Percentiles rank a stretch among this genome's conserved stretches.
phyloP scores from a whole-genome alignment of 257 asterid genomes.

The Jasminum sambac region DNA sequence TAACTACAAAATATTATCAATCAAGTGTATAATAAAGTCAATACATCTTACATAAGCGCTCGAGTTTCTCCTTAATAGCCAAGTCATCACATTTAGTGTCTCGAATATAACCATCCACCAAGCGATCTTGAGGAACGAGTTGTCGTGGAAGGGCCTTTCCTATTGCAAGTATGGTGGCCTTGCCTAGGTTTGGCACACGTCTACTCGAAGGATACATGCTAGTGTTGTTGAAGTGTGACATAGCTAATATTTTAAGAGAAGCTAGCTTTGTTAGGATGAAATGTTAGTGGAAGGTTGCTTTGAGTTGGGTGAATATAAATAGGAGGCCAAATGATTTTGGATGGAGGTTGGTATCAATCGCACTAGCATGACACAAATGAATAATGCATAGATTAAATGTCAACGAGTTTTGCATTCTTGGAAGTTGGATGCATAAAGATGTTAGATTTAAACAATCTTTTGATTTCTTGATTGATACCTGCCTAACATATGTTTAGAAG shows the following conservation, averaged over 20 bases:
- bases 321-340: constrained; percentile 46
- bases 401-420: background rate
- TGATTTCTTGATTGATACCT: background rate
- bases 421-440: constrained; percentile 28
- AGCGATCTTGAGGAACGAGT: constrained; percentile 74
- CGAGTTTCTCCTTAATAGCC: constrained; percentile 74
- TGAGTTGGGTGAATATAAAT: constrained; percentile 36
- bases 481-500: background rate
- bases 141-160: constrained; percentile 89
- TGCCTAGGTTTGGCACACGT: constrained; percentile 61
- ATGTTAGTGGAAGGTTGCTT: constrained; percentile 20
- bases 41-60: constrained; percentile 67
- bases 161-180: constrained; percentile 77
- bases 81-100: constrained; percentile 76
- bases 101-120: constrained; percentile 85
- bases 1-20: background rate
- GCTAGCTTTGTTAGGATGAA: background rate
- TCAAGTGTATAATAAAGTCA: background rate
- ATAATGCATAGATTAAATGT: constrained; percentile 15
- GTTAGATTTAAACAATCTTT: constrained; percentile 36
- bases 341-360: constrained; percentile 47
- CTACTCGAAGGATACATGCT: constrained; percentile 15
- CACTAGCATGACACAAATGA: constrained; percentile 50
- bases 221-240: constrained; percentile 46
- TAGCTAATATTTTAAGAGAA: constrained; percentile 20